Base-by-base conservation (phyloP, 164 flowering plant species). In the Macadamia tetraphylla region DNA sequence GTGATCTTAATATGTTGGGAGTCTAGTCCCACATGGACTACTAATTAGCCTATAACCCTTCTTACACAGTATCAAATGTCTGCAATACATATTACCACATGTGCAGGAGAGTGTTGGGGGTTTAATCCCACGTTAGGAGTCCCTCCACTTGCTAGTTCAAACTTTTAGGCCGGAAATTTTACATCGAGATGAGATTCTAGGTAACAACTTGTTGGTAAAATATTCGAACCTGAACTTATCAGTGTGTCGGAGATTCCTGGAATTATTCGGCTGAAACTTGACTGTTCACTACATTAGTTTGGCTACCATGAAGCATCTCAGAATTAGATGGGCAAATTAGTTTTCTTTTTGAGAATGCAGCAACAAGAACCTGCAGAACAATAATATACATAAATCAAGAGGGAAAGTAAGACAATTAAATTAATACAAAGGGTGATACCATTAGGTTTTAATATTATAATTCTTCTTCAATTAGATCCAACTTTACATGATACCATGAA, bases 161-260 rank as follows among this genome's bases (percentile, higher is more conserved):
- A 35, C 23, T 35, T 35, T 35, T 35, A 35, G 5, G 40, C 3
- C 0, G 40, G 5, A 35, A 35, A 35, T 5, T 35, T 35, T 35
- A 35, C 5, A 35, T 35, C 5, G 40, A 35, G 23, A 23, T 23
- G 23, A 23, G 23, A 23, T 23, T 23, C 23, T 23, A 23, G 23
- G 23, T 23, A 23, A 23, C 23, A 23, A 23, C 23, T 23, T 23
- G 23, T 23, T 23, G 23, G 23, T 8, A 46, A 46, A 46, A 46
- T 62, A 29, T 15, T 15, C 51, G 6, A 32, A 87, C 92, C 89
- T 82, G 71, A 87, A 82, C 63, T 79, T 84, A 11, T 73, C 67
- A 17, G 81, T 81, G 67, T 76, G 84, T 7, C 46, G 69, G 40
- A 80, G 73, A 66, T 66, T 46, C 64, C 61, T 29, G 15, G 11